Percentiles rank a stretch among this genome's conserved stretches.
These are phyloP conservation scores for Pyrenophora graminea DNA, from an alignment of 2,329 filamentous ascomycete genomes.

Conservation along the genomic window DNA sequence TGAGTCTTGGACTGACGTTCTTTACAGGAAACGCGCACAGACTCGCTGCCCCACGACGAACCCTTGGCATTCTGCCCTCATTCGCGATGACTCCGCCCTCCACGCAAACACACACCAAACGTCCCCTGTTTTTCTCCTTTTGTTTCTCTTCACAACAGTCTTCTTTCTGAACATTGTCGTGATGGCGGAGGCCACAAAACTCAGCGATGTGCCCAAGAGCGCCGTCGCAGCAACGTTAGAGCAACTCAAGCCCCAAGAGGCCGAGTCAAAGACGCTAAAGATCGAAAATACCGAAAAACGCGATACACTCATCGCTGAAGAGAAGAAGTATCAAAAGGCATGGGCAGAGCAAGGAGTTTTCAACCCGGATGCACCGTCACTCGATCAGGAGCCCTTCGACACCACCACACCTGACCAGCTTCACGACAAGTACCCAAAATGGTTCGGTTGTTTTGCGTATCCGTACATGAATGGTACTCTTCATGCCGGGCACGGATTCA, in stretches of 20 bases:
- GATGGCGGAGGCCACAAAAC: conserved; percentile 41
- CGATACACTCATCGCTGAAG: conserved; percentile 77
- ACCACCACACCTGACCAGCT: conserved; percentile 75
- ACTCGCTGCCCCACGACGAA: conserved; percentile 1
- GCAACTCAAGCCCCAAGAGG: conserved; percentile 59
- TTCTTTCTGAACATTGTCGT: conserved; percentile 13
- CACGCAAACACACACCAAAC: conserved; percentile 3
- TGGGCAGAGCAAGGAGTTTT: conserved; percentile 81
- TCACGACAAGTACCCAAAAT: conserved; percentile 83
- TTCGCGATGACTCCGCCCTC: conserved; percentile 2
- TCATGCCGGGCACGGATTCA: conserved; percentile 92
- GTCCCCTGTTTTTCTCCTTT: conserved; percentile 14
- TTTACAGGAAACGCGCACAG: conserved; percentile 4
- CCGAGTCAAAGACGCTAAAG: conserved; percentile 65
- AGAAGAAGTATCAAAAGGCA: conserved; percentile 90
- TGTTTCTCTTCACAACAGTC: not conserved
- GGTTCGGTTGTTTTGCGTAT: conserved; percentile 79
- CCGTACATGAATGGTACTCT: conserved; percentile 56
- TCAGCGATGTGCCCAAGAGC: conserved; percentile 40
- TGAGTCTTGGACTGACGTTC: conserved; percentile 22
- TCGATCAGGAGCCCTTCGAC: conserved; percentile 74
- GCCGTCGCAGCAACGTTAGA: conserved; percentile 58
- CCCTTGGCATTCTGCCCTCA: conserved; percentile 4
- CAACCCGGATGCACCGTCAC: conserved; percentile 81
- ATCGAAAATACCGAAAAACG: conserved; percentile 82